Percentiles rank a stretch among this genome's conserved stretches.
Conservation (phyloP, 345 rosid species). For the Gossypium ekmanianum region DNA sequence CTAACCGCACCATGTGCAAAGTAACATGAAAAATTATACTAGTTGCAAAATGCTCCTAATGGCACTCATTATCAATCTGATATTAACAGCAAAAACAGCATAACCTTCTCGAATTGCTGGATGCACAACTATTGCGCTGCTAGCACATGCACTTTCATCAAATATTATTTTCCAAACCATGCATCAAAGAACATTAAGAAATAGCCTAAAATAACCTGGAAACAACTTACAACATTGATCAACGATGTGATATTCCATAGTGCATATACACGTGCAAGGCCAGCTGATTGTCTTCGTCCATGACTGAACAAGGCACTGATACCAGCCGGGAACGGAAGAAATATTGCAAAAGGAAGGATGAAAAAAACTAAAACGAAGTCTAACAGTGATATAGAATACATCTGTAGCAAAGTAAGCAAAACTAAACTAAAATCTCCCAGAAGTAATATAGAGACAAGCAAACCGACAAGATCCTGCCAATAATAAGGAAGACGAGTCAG, state of each 20-base stretch:
- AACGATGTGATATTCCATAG: slow-evolving; percentile 80
- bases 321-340: slow-evolving; percentile 87
- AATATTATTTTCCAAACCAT: neutral
- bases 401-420: slow-evolving; percentile 82
- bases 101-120: no score
- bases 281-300: slow-evolving; percentile 43
- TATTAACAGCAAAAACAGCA: neutral
- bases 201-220: neutral
- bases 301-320: slow-evolving; percentile 89
- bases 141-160: neutral
- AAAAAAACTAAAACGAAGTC: slow-evolving; percentile 58
- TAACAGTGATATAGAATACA: slow-evolving; percentile 77
- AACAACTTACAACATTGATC: slow-evolving; percentile 70
- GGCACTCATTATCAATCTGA: neutral
- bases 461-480: slow-evolving; percentile 84
- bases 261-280: slow-evolving; percentile 36
- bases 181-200: neutral
- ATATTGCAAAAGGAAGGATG: slow-evolving; percentile 73
- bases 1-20: neutral
- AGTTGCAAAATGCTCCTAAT: neutral
- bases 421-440: slow-evolving; percentile 79
- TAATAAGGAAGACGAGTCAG: neutral
- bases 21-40: neutral
- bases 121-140: neutral
- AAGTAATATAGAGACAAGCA: slow-evolving; percentile 72